These are phyloP conservation scores for Picea sitchensis DNA, from an alignment of 75 land plant species.

Conservation along the genomic window DNA sequence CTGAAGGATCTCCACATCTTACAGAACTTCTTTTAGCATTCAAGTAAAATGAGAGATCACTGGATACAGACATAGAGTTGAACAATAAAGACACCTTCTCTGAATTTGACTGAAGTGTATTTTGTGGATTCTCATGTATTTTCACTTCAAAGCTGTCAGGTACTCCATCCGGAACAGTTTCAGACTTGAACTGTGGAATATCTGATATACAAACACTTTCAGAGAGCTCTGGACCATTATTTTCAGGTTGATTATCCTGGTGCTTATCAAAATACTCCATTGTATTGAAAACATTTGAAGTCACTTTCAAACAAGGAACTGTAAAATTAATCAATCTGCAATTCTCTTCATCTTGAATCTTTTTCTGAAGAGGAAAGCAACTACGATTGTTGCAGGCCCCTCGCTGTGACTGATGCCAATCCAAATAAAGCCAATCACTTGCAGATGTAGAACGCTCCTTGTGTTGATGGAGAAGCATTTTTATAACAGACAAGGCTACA, in stretches of 20 bases:
- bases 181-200: constrained; percentile 7
- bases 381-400: constrained; percentile 31
- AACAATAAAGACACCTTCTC: constrained; percentile 18
- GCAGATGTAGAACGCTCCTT: constrained; percentile 37
- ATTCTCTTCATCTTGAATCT: constrained; percentile 19
- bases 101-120: background rate
- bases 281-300: constrained; percentile 13
- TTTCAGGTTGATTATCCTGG: constrained; percentile 11
- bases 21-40: constrained; percentile 28
- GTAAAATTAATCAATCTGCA: constrained; percentile 9
- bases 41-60: constrained; percentile 51
- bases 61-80: constrained; percentile 28
- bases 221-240: background rate
- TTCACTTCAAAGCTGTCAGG: background rate
- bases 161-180: background rate
- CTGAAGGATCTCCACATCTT: constrained; percentile 5
- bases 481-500: constrained; percentile 8
- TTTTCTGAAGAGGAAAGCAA: constrained; percentile 21
- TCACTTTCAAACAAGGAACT: background rate
- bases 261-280: constrained; percentile 23
- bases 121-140: constrained; percentile 7
- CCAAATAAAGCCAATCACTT: constrained; percentile 68
- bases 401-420: constrained; percentile 64
- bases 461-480: constrained; percentile 16
- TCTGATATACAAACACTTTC: constrained; percentile 9